These are phyloP conservation scores for Fraxinus platypoda DNA, from an alignment of 305 asterid species.

Conservation along the genomic window DNA sequence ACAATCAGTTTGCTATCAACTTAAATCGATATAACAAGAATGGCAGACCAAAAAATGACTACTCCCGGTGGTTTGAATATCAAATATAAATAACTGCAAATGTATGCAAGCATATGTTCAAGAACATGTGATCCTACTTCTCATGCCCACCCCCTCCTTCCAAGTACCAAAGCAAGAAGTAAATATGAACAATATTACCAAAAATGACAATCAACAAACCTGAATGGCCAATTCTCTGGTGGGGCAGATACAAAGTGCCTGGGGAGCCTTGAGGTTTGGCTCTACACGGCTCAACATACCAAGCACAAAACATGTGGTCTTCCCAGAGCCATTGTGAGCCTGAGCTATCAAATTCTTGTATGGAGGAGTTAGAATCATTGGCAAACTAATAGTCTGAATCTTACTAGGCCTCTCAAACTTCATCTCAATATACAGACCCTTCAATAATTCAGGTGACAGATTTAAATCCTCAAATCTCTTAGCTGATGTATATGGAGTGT, in stretches of 20 bases:
- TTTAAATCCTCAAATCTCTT: constrained; percentile 80
- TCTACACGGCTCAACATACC: constrained; percentile 96
- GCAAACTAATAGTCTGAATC: constrained; percentile 80
- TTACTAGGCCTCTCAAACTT: constrained; percentile 80
- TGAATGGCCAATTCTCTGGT: constrained; percentile 93
- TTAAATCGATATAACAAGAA: neutral
- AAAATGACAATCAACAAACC: constrained; percentile 39
- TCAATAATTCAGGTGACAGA: constrained; percentile 62
- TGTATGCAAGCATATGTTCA: neutral
- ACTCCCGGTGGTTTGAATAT: neutral
- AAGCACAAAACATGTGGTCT: constrained; percentile 94
- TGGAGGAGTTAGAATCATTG: constrained; percentile 92
- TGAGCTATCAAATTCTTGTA: constrained; percentile 83
- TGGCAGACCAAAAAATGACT: neutral
- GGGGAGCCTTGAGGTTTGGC: constrained; percentile 60
- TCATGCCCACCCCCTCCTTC: neutral
- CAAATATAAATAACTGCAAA: neutral
- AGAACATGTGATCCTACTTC: neutral
- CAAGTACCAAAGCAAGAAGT: neutral
- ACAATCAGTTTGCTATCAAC: neutral
- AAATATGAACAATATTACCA: neutral
- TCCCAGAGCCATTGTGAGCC: constrained; percentile 97
- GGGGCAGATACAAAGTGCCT: constrained; percentile 96
- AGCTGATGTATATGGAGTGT: constrained; percentile 72
- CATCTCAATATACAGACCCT: constrained; percentile 81